phyloP scores from a whole-genome alignment of 371 early-diverging fungal species.

The Lichtheimia ramosa region DNA sequence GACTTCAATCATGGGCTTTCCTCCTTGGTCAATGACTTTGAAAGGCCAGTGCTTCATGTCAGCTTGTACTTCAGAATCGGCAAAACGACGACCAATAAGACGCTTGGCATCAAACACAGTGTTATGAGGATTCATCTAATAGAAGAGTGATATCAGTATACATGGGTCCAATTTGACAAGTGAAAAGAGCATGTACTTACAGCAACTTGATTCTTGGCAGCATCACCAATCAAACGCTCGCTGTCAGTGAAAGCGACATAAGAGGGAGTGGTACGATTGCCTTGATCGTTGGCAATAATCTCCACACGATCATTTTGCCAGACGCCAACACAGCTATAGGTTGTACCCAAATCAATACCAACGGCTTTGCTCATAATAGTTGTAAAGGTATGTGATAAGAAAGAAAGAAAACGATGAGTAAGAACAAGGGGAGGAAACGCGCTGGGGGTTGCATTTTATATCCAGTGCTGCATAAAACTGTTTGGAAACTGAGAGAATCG shows the following conservation, averaged over 20 bases:
- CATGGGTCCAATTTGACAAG: background rate
- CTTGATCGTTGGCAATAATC: conserved; percentile 98
- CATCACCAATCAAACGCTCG: conserved; percentile 93
- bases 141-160: background rate
- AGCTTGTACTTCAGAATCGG: conserved; percentile 85
- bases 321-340: conserved; percentile 99
- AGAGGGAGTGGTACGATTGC: conserved; percentile 95
- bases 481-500: background rate
- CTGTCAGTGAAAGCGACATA: conserved; percentile 93
- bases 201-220: conserved; percentile 93
- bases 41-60: conserved; percentile 95
- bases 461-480: background rate
- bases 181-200: background rate
- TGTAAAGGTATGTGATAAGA: background rate
- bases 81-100: conserved; percentile 94
- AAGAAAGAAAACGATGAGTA: background rate
- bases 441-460: conserved; percentile 1
- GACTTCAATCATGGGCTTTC: conserved; percentile 85
- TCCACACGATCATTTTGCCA: conserved; percentile 97
- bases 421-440: background rate
- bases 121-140: conserved; percentile 74
- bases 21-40: conserved; percentile 81
- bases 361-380: conserved; percentile 38
- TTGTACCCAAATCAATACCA: conserved; percentile 99
- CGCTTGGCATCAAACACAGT: conserved; percentile 98